A percentile compares a stretch with the other conserved stretches of the same genome.
Conservation (phyloP, 2,329 filamentous ascomycete genomes). For the Emmonsia crescens region DNA sequence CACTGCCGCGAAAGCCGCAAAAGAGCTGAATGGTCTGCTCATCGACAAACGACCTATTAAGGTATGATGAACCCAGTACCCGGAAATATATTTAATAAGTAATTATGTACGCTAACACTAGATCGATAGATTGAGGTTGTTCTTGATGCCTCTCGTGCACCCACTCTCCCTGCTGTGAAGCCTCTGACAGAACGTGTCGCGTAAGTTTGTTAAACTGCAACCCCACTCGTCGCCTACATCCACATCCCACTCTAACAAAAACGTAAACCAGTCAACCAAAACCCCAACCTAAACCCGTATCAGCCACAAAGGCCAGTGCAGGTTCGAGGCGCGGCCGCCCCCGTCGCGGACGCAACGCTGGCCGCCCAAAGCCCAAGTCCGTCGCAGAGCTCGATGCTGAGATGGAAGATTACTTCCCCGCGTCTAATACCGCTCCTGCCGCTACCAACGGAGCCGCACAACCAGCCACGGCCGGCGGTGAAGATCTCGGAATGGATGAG, state of each 20-base stretch:
- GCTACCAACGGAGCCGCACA: constrained; percentile 38
- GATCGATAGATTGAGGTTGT: constrained; percentile 73
- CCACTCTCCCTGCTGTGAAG: constrained; percentile 57
- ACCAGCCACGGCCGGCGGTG: constrained; percentile 39
- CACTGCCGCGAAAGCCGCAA: constrained; percentile 73
- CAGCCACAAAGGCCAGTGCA: constrained; percentile 38
- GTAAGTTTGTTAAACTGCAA: constrained; percentile 36
- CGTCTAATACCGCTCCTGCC: constrained; percentile 30
- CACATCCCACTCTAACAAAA: neutral
- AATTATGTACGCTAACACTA: constrained; percentile 12
- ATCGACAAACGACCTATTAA: constrained; percentile 88
- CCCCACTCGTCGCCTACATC: neutral
- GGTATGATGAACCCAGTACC: constrained; percentile 41
- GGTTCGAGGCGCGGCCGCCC: constrained; percentile 39
- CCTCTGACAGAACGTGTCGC: constrained; percentile 73
- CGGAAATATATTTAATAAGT: constrained; percentile 2
- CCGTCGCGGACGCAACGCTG: constrained; percentile 49
- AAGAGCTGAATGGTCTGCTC: constrained; percentile 74
- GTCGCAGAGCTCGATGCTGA: constrained; percentile 92
- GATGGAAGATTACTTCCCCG: constrained; percentile 86
- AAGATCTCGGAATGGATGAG: constrained; percentile 47
- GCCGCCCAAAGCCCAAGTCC: constrained; percentile 69
- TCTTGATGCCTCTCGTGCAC: constrained; percentile 62
- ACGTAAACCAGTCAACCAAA: constrained; percentile 51
- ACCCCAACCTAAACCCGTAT: constrained; percentile 66